phyloP scores from a whole-genome alignment of 78 protist genomes.

The slime mould (Dictyostelium discoideum) region dicty_2.7 NC_007088.5:3452501-3453000 shows the following conservation, averaged over 20 bases:
- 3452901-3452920: not conserved
- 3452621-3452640: slow-evolving; percentile 3
- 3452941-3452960: not conserved
- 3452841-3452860: slow-evolving; percentile 5
- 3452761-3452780: not conserved
- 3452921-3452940: not conserved
- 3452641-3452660: not conserved
- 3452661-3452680: not conserved
- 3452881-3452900: not conserved
- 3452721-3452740: not conserved
- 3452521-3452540: not conserved
- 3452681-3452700: not conserved
- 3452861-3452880: not conserved
- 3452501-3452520: not conserved
- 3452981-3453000: not conserved
- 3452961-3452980: not conserved
- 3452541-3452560: not conserved
- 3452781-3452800: slow-evolving; percentile 2
- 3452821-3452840: slow-evolving; percentile 22
- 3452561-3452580: not conserved
- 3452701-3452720: not conserved
- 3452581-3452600: not conserved
- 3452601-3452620: not conserved
- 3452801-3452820: slow-evolving; percentile 23
- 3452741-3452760: not conserved